phyloP scores from a whole-genome alignment of 1,139 yeast species.

The Saccharomyces uvarum region DNA sequence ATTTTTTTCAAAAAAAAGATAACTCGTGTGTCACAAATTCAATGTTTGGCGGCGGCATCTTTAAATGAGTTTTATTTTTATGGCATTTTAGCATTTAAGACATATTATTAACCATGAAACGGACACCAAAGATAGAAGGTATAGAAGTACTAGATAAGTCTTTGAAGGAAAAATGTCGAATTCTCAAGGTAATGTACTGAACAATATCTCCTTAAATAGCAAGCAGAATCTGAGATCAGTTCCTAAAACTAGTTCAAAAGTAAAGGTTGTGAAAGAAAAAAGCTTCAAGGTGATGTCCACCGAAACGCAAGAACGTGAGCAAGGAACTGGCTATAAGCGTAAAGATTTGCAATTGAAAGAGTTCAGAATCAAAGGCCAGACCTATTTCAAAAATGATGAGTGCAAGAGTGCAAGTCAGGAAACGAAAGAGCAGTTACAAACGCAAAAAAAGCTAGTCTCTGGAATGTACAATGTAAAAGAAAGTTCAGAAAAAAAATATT shows the following conservation, averaged over 20 bases:
- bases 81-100: background rate
- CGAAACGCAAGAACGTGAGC: background rate
- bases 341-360: background rate
- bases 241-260: background rate
- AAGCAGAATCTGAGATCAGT: background rate
- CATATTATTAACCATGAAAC: background rate
- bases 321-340: background rate
- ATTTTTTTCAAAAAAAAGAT: constrained; percentile 27
- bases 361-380: background rate
- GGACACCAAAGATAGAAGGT: background rate
- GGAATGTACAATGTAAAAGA: background rate
- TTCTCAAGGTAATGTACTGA: background rate
- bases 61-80: background rate
- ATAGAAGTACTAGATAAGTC: background rate
- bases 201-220: background rate
- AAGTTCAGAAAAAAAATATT: background rate
- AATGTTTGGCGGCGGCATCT: background rate
- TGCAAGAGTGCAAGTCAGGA: background rate
- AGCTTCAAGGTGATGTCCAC: background rate
- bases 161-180: background rate
- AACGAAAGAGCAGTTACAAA: background rate
- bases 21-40: background rate
- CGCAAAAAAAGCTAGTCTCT: background rate
- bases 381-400: background rate
- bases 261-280: background rate